A percentile compares a stretch with the other conserved stretches of the same genome.
Conservation (phyloP, 805 yeast genomes). For the Cyberlindnera sargentensis region DNA sequence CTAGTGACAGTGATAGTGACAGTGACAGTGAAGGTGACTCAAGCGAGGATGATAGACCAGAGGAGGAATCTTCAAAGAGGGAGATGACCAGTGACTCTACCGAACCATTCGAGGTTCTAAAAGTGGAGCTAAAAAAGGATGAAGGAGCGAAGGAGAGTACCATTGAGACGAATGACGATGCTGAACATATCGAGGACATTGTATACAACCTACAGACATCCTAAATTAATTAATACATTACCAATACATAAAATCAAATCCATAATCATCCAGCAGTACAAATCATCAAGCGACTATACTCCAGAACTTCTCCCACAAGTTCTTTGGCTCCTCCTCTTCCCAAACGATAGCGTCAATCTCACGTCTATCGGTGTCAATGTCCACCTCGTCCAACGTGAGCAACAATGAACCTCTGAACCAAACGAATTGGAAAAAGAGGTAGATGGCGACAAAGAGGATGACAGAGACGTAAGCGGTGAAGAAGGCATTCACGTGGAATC, state of each 20-base stretch:
- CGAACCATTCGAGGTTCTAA: background rate
- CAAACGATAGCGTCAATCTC: constrained; percentile 52
- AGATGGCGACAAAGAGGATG: constrained; percentile 48
- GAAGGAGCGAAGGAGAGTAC: background rate
- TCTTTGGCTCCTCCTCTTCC: constrained; percentile 48
- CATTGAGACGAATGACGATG: background rate
- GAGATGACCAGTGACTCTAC: too few relatives aligned
- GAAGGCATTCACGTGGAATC: constrained; percentile 48
- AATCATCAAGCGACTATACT: constrained; percentile 24
- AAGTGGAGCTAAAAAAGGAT: background rate
- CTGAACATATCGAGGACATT: too few relatives aligned
- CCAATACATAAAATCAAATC: too few relatives aligned
- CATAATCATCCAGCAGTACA: too few relatives aligned
- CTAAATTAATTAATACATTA: too few relatives aligned
- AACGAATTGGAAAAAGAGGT: constrained; percentile 47
- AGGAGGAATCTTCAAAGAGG: constrained; percentile 11
- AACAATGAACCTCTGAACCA: constrained; percentile 39
- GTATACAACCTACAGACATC: too few relatives aligned
- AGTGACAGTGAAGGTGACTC: constrained; percentile 7
- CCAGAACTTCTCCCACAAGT: constrained; percentile 52
- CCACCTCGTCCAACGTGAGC: constrained; percentile 50
- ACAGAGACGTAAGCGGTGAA: constrained; percentile 68
- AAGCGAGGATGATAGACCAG: constrained; percentile 3
- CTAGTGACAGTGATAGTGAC: constrained; percentile 10
- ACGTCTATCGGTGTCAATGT: constrained; percentile 61